Base-by-base conservation (phyloP, 73 alveolate genomes). In the Paramecium biaurelia region DNA sequence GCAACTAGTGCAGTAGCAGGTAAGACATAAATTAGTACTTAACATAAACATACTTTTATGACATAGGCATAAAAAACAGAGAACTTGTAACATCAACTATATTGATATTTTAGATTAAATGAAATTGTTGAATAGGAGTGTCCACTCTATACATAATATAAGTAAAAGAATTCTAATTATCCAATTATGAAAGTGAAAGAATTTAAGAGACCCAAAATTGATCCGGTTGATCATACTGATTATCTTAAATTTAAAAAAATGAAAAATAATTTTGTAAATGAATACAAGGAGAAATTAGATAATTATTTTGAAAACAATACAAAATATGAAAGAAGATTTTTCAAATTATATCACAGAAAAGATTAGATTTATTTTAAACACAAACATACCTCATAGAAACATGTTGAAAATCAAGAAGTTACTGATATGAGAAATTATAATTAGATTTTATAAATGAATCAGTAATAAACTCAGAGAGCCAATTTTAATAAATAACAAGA, bases 281-380 rank as follows among this genome's bases (percentile, higher is more conserved):
- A 63, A 63, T 63, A 26, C 24, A 63, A 63, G 45, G 82, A 32
- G 21, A 63, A 63, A 63, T 63, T 63, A 32, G 82, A 63, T 32
- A 63, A 32, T 63, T 63, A 63, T 32, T 32, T 63, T 63, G 47
- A 63, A 1, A 63, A 63, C 8, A 63, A 63, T 32, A 63, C 45
- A 10, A 63, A 7, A 24, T 63, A 63, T 26, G 82, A 63, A 21
- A 12, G 82, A 11, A 63, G 82, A 63, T 26, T 63, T 24, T 63
- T 63, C 7, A 63, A 63, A 14, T 24, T 63, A 63, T 63, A 63
- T 63, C 82, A 63, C 9, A 21, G 82, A 63, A 63, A 63, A 32
- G 82, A 63, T 63, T 63, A 63, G 9, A 63, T 63, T 63, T 63
- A 63, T 12, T 63, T 63, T 63, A 63, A 63, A 32, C 82, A 63